phyloP scores from a whole-genome alignment of 1,284 basidiomycete genomes.

The Cystobasidium pallidum region DNA sequence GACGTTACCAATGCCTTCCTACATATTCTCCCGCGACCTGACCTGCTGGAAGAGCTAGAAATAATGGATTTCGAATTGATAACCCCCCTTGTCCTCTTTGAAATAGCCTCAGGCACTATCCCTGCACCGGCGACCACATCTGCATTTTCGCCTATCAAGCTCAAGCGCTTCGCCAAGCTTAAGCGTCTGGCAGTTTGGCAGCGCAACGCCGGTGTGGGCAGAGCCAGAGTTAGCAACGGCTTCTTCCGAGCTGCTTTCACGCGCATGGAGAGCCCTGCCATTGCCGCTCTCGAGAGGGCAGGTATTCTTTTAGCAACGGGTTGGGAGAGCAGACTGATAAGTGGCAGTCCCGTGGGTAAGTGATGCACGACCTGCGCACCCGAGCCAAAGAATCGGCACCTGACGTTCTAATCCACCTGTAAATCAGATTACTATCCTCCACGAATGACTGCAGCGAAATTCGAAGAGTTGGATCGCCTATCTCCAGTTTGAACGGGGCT shows the following conservation, averaged over 20 bases:
- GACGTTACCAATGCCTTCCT: constrained; percentile 43
- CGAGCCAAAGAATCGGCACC: no score
- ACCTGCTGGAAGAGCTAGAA: constrained; percentile 36
- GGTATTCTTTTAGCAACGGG: constrained; percentile 33
- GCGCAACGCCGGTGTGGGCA: constrained; percentile 37
- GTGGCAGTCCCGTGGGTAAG: constrained; percentile 40
- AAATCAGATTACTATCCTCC: constrained; percentile 23
- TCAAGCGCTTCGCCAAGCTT: constrained; percentile 10
- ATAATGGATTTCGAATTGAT: constrained; percentile 45
- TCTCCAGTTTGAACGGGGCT: constrained; percentile 19
- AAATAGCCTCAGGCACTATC: constrained; percentile 5
- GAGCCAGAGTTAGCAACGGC: constrained; percentile 41
- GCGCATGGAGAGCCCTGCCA: constrained; percentile 15
- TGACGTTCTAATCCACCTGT: no score
- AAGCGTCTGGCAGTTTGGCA: constrained; percentile 39
- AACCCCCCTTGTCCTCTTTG: constrained; percentile 38
- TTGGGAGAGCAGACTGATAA: constrained; percentile 42
- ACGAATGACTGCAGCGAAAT: constrained; percentile 11
- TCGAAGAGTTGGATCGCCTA: constrained; percentile 39
- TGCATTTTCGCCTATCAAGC: neutral
- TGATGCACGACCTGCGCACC: no score
- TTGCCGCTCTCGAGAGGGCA: constrained; percentile 17
- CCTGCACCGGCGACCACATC: neutral
- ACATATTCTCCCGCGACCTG: constrained; percentile 14
- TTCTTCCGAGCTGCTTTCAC: constrained; percentile 32